These are phyloP conservation scores for Rhodomyrtus psidioides DNA, from an alignment of 441 rosid genomes.

Conservation along the genomic window DNA sequence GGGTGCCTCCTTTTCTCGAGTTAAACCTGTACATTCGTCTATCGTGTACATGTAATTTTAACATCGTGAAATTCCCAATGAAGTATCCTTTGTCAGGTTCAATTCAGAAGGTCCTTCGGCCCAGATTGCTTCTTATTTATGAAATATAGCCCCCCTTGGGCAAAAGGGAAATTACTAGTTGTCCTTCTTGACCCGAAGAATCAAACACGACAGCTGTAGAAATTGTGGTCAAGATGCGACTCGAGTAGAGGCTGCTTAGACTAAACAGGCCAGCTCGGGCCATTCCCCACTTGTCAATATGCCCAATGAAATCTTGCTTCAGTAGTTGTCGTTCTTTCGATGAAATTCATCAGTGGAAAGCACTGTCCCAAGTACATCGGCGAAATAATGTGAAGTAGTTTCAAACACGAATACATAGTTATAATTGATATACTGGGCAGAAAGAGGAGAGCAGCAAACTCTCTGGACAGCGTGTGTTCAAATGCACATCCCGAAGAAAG, in stretches of 20 bases:
- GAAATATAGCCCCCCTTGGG: not conserved
- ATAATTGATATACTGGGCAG: not conserved
- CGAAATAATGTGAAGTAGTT: not conserved
- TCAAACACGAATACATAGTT: not conserved
- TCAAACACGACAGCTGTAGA: not conserved
- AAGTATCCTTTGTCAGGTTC: not conserved
- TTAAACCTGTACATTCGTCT: not conserved
- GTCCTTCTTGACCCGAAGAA: not conserved
- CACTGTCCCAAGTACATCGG: not conserved
- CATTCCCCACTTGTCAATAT: not conserved
- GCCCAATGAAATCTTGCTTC: not conserved
- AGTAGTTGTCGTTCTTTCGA: not conserved
- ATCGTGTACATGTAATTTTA: not conserved
- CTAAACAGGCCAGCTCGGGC: not conserved
- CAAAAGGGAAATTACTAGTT: not conserved
- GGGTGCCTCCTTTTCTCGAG: not conserved
- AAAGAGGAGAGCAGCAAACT: not conserved
- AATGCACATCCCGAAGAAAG: not conserved
- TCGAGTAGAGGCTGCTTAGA: not conserved
- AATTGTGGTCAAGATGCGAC: not conserved
- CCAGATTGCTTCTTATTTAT: not conserved
- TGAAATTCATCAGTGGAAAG: not conserved
- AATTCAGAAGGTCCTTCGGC: not conserved
- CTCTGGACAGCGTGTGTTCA: not conserved
- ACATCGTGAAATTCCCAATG: not conserved